Evolutionary conservation across 2,329 filamentous ascomycete species (phyloP).

Genomic region (Penicillium sumatraense): DNA sequence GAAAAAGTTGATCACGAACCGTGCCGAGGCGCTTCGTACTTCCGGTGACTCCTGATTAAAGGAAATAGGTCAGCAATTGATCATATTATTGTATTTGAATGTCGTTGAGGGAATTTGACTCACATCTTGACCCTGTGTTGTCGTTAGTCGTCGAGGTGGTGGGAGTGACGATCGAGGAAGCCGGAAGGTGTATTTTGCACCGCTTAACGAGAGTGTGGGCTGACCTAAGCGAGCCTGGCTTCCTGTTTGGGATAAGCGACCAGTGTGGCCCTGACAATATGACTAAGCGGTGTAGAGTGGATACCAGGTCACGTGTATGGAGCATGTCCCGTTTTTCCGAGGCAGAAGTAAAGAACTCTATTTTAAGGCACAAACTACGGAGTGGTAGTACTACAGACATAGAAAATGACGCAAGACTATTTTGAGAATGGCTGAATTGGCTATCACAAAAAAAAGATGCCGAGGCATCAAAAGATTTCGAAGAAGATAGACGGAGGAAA

Average conservation of each 20-base stretch:
- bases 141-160: conserved; percentile 53
- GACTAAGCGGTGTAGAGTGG: not conserved
- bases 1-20: conserved; percentile 81
- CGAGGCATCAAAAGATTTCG: conserved; percentile 27
- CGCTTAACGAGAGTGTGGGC: conserved; percentile 49
- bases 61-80: conserved; percentile 33
- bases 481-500: conserved; percentile 24
- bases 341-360: not conserved
- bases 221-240: conserved; percentile 44
- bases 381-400: not conserved
- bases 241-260: conserved; percentile 19
- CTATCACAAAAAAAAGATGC: conserved; percentile 20
- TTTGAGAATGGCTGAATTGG: conserved; percentile 18
- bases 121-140: conserved; percentile 55
- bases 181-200: conserved; percentile 43
- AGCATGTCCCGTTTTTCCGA: not conserved
- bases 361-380: too few species aligned
- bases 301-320: conserved; percentile 9
- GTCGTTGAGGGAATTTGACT: conserved; percentile 29
- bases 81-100: conserved; percentile 10
- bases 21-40: conserved; percentile 90
- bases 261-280: not conserved
- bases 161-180: conserved; percentile 46
- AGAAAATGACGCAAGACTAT: not conserved
- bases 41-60: conserved; percentile 60